Evolutionary conservation across 176 grass and related monocot genomes (phyloP), one percentile per base, ranked within the genome.

Genomic region (Elaeis guineensis): DNA sequence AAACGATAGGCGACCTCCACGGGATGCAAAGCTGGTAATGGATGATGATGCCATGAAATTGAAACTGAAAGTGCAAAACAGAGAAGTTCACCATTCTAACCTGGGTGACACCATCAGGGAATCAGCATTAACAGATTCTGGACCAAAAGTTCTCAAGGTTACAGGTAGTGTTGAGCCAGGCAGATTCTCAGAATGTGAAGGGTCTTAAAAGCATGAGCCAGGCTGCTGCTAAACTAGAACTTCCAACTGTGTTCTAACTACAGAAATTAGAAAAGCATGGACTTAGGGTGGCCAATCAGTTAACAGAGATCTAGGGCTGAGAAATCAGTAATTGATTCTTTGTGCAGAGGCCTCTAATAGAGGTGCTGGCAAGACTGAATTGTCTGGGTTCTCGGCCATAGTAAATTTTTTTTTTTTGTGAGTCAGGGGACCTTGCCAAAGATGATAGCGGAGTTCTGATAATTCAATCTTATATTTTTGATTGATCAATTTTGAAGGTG

Each of bases 241-340:
- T 35, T 59, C 72, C 79, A 76, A 79, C 63, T 61, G 18, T 61
- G 74, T 64, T 71, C 49, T 81, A 84, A 89, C 70, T 77, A 75
- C 70, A 75, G 66, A 67, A 80, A 70, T 64, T 59, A 62, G 64
- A 66, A 52, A 50, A 9, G 32, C 6, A 35, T 35, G 32, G 32
- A 35, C 32, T 35, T 35, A 35, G 8, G 32, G 8, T 35, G 63
- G 12, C 0, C 0, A 35, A 35, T 22, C 49, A 6, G 16, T 64
- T 64, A 64, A 64, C 62, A 22, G 9, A 39, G 12, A 55, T 72
- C 58, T 62, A 51, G 77, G 57, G 48, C 65, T 63, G 69, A 57
- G 55, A 50, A 58, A 54, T 60, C 3, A 56, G 17, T 39, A 74
- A 70, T 49, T 51, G 35, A 83, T 81, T 81, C 50, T 84, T 81